phyloP scores from a whole-genome alignment of 768 basidiomycete genomes.

The Pisolithus albus region DNA sequence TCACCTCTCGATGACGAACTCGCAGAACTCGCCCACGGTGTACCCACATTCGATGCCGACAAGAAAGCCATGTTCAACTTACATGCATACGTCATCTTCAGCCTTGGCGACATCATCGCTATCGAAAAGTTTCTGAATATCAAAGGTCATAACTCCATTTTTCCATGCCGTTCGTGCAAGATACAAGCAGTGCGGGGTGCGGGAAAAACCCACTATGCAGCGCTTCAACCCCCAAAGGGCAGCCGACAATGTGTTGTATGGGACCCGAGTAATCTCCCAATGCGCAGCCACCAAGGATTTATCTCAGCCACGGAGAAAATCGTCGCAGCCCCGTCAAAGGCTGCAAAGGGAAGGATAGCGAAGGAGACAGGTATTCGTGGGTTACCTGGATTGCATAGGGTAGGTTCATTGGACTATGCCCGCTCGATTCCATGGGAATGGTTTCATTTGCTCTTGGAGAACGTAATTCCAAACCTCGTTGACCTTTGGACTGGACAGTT shows the following conservation, averaged over 20 bases:
- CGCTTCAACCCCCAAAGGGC: slow-evolving; percentile 24
- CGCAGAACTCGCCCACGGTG: slow-evolving; percentile 28
- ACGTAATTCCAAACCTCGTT: slow-evolving; percentile 36
- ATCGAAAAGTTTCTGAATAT: slow-evolving; percentile 27
- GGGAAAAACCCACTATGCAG: slow-evolving; percentile 24
- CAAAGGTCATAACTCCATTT: slow-evolving; percentile 32
- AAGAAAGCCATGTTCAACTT: slow-evolving; percentile 20
- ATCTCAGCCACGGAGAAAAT: slow-evolving; percentile 19
- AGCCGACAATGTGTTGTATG: slow-evolving; percentile 11
- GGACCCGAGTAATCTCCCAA: too few species aligned
- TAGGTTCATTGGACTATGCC: slow-evolving; percentile 32
- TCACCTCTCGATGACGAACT: slow-evolving; percentile 32
- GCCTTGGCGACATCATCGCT: slow-evolving; percentile 30
- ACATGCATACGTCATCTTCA: slow-evolving; percentile 28
- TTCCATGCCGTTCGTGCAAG: slow-evolving; percentile 31
- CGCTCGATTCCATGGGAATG: slow-evolving; percentile 40
- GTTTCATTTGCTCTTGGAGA: slow-evolving; percentile 45
- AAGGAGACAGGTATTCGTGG: slow-evolving; percentile 31
- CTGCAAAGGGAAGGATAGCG: slow-evolving; percentile 14
- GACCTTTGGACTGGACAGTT: slow-evolving; percentile 34
- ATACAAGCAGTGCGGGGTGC: slow-evolving; percentile 23
- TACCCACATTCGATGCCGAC: slow-evolving; percentile 28
- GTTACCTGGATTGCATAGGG: slow-evolving; percentile 23
- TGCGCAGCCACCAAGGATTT: slow-evolving; percentile 21
- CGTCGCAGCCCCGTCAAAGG: slow-evolving; percentile 15